Conservation (phyloP, 148 eudicot genomes). For the Rheum nobile region DNA sequence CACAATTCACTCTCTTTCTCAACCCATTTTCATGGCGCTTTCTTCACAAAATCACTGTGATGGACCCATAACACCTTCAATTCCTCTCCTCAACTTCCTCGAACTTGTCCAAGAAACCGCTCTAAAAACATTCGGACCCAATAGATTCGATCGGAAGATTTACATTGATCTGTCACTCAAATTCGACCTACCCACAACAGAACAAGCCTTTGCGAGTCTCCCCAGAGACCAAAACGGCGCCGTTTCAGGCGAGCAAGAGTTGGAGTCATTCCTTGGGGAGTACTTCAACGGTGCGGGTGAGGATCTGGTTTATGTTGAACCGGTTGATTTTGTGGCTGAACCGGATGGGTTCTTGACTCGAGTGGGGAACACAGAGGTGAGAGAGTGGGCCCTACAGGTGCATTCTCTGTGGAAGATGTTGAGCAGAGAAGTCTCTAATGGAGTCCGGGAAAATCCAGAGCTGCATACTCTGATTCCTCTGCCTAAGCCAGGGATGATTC, state of each 20-base stretch:
- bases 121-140: constrained; percentile 43
- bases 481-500: constrained; percentile 50
- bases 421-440: constrained; percentile 52
- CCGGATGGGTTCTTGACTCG: constrained; percentile 51
- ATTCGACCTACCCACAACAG: constrained; percentile 27
- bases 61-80: constrained; percentile 37
- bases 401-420: constrained; percentile 77
- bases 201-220: constrained; percentile 35
- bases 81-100: constrained; percentile 46
- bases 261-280: constrained; percentile 27
- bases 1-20: background rate
- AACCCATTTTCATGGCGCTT: constrained; percentile 18
- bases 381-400: constrained; percentile 69
- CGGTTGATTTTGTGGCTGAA: constrained; percentile 51
- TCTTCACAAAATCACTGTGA: background rate
- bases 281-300: constrained; percentile 44
- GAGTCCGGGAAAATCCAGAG: constrained; percentile 39
- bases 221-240: constrained; percentile 21
- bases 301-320: constrained; percentile 49
- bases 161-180: constrained; percentile 65
- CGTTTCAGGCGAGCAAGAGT: constrained; percentile 17
- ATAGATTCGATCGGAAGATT: constrained; percentile 53
- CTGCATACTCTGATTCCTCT: constrained; percentile 59
- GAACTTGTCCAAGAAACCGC: constrained; percentile 53
- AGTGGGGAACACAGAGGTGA: constrained; percentile 45